A percentile compares a stretch with the other conserved stretches of the same genome.
These are phyloP conservation scores for Pythium brassicae DNA, from an alignment of 352 stramenopile genomes.

Conservation along the genomic window DNA sequence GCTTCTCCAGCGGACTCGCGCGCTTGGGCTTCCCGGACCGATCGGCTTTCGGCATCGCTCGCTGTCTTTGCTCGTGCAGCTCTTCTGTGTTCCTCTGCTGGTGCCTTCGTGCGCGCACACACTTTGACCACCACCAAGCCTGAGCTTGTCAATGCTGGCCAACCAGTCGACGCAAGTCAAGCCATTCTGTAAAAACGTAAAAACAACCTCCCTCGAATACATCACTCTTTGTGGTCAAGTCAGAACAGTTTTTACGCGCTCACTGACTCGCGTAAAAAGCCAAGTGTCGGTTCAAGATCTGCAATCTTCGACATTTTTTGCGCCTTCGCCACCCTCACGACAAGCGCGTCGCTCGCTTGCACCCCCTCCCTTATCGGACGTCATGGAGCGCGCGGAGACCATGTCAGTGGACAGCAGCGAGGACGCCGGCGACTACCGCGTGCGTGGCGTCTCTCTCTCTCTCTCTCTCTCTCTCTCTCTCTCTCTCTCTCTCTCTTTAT, in stretches of 20 bases:
- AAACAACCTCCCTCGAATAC: background rate
- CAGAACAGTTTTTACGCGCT: background rate
- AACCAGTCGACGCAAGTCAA: constrained; percentile 10
- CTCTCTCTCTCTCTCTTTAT: background rate
- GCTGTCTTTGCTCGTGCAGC: background rate
- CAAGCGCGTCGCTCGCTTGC: constrained; percentile 1
- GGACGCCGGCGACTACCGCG: constrained; percentile 35
- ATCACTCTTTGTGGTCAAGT: too few species aligned
- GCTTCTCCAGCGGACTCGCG: constrained; percentile 82
- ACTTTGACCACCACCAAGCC: background rate
- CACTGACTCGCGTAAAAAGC: background rate
- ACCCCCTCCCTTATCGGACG: too few species aligned
- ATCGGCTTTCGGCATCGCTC: constrained; percentile 62
- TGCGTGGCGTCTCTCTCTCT: constrained; percentile 15
- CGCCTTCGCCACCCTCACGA: too few species aligned
- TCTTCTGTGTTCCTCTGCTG: background rate
- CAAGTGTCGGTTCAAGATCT: too few species aligned
- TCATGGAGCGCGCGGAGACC: constrained; percentile 16
- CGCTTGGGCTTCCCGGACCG: constrained; percentile 74
- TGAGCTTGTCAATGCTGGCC: constrained; percentile 1
- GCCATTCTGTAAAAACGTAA: constrained; percentile 14
- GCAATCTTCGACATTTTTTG: too few species aligned
- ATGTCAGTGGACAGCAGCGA: constrained; percentile 32
- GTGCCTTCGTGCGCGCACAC: background rate
- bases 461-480: background rate